Evolutionary conservation across 2,329 filamentous ascomycete species (phyloP).

Genomic region (Onygenales sp.): DNA sequence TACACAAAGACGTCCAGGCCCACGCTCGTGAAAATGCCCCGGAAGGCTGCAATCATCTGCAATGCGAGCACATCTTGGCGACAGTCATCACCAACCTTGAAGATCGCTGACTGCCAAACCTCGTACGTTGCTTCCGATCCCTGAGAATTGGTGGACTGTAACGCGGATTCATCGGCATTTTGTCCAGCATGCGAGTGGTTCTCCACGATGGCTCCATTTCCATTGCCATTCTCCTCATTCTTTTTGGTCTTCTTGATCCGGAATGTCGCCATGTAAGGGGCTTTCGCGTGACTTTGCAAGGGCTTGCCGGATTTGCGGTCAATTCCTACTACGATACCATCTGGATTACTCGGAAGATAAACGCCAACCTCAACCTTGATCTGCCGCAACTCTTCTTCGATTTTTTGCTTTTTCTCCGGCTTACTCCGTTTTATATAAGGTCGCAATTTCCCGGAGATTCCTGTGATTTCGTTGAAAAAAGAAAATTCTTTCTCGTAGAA

Average conservation of each 20-base stretch:
- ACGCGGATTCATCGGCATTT: conserved; percentile 7
- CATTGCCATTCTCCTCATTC: conserved; percentile 36
- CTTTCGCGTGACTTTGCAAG: conserved; percentile 94
- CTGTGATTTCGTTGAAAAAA: conserved; percentile 97
- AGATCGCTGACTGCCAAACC: conserved; percentile 98
- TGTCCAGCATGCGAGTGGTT: conserved; percentile 10
- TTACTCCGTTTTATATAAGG: conserved; percentile 87
- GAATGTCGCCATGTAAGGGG: conserved; percentile 98
- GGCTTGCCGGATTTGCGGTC: conserved; percentile 97
- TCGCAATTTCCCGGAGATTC: conserved; percentile 88
- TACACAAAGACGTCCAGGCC: conserved; percentile 96
- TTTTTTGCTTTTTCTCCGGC: conserved; percentile 97
- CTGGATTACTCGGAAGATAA: conserved; percentile 92
- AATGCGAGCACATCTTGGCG: conserved; percentile 92
- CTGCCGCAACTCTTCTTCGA: conserved; percentile 94
- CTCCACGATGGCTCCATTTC: conserved; percentile 30
- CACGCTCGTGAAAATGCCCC: conserved; percentile 90
- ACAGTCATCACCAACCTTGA: conserved; percentile 98
- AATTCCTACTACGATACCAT: conserved; percentile 94
- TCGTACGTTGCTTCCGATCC: conserved; percentile 53
- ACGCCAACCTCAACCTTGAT: conserved; percentile 96
- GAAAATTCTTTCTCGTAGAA: conserved; percentile 94
- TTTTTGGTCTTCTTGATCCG: conserved; percentile 74
- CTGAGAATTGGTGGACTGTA: background rate
- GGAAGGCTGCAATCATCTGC: conserved; percentile 96